Evolutionary conservation across 2,329 filamentous ascomycete species (phyloP).

Genomic region (Fonsecaea pedrosoi): DNA sequence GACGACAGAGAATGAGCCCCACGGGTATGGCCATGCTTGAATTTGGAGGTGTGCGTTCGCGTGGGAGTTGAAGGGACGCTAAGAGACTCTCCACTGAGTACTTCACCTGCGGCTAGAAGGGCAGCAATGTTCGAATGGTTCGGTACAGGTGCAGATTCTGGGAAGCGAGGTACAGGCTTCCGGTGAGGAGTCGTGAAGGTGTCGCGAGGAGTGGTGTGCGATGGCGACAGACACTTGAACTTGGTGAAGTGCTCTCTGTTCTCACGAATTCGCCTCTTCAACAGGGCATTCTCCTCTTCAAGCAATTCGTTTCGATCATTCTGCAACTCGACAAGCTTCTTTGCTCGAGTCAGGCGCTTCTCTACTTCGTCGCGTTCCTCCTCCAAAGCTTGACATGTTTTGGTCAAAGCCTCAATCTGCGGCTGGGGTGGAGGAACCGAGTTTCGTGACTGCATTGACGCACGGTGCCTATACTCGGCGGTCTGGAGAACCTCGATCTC

Average conservation of each 20-base stretch:
- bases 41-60: slow-evolving; percentile 56
- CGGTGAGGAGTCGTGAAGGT: slow-evolving; percentile 55
- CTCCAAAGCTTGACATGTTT: slow-evolving; percentile 69
- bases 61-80: slow-evolving; percentile 76
- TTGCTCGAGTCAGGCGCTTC: slow-evolving; percentile 71
- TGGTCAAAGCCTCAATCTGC: slow-evolving; percentile 66
- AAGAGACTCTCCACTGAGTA: slow-evolving; percentile 76
- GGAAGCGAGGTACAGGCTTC: slow-evolving; percentile 50
- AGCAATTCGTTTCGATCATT: slow-evolving; percentile 74
- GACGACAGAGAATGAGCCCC: slow-evolving; percentile 85
- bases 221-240: slow-evolving; percentile 56
- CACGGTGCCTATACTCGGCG: slow-evolving; percentile 66
- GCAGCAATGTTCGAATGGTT: slow-evolving; percentile 68
- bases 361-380: slow-evolving; percentile 64
- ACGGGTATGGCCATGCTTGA: slow-evolving; percentile 69
- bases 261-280: slow-evolving; percentile 84
- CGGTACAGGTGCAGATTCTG: slow-evolving; percentile 45
- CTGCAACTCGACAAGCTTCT: slow-evolving; percentile 78
- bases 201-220: slow-evolving; percentile 68
- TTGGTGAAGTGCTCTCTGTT: slow-evolving; percentile 86
- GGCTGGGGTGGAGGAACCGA: slow-evolving; percentile 52
- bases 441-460: slow-evolving; percentile 53
- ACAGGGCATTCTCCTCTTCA: slow-evolving; percentile 75
- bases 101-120: slow-evolving; percentile 74
- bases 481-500: slow-evolving; percentile 84